Evolutionary conservation across 257 asterid species (phyloP).

Genomic region (Paraleonurus japonicus): DNA sequence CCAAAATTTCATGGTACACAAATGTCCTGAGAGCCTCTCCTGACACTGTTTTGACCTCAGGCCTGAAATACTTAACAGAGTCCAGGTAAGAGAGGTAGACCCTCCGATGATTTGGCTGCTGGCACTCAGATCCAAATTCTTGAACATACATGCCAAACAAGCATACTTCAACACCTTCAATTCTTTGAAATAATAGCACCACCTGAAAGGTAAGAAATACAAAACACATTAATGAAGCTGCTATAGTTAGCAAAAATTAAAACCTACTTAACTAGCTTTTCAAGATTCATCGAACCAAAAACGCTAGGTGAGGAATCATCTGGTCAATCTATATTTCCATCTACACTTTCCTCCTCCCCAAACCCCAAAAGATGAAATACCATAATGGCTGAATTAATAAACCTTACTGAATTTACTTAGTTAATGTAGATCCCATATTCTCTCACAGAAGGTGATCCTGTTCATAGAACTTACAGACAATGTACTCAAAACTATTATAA

Average conservation of each 20-base stretch:
- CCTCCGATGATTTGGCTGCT: constrained; percentile 95
- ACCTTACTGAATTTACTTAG: constrained; percentile 1
- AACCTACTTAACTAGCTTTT: not conserved
- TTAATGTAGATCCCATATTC: not conserved
- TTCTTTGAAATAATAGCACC: constrained; percentile 81
- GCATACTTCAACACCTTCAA: constrained; percentile 99
- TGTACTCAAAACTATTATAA: constrained; percentile 3
- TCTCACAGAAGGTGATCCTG: not conserved
- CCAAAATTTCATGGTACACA: constrained; percentile 99
- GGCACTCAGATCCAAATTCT: constrained; percentile 97
- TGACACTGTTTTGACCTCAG: constrained; percentile 80
- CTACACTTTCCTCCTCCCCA: not conserved
- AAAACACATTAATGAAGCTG: constrained; percentile 7
- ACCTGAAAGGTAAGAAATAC: constrained; percentile 55
- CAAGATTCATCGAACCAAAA: constrained; percentile 1
- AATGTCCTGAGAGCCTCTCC: constrained; percentile 99
- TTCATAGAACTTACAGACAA: not conserved
- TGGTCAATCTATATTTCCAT: not conserved
- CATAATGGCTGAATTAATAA: not conserved
- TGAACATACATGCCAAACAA: constrained; percentile 98
- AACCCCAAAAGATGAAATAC: not conserved
- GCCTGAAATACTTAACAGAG: constrained; percentile 98
- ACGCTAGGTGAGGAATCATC: not conserved
- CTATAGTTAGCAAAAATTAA: not conserved
- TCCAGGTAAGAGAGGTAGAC: constrained; percentile 98